Evolutionary conservation across 179 eudicot species (phyloP), one percentile per base, ranked within the genome.

Genomic region (Beta corolliflora): DNA sequence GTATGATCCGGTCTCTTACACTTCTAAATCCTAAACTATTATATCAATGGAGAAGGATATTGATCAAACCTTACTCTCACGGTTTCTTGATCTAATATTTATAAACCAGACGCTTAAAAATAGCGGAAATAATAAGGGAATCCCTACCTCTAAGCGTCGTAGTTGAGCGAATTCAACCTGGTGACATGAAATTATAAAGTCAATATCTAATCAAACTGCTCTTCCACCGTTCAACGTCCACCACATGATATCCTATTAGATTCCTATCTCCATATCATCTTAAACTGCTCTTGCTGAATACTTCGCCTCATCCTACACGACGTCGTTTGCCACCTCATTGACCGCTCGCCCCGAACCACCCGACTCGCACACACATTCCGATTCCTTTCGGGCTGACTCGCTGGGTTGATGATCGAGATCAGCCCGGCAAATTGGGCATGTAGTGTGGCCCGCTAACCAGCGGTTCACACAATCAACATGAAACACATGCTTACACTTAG

Each of bases 351-450:
- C 23, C 9, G 74, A 45, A 13, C 77, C 66, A 0, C 64, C 18
- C n/a, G 85, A 23, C 54, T 79, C 87, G 1, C 81, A 86, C n/a
- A 58, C 76, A 25, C 75, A 71, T 13, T 29, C 41, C 0, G 10
- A 0, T 21, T 14, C 41, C 18, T 3, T 23, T 1, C 1, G 59
- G 3, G 36, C 50, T 23, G 31, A 4, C 5, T n/a, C 55, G 10
- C 13, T 29, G 9, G 59, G 59, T 12, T 9, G 75, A 23, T 19
- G 19, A 71, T 18, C 44, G 19, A 71, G 58, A 3, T 71, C 59
- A 0, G 55, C 75, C 23, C 75, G 75, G 15, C 75, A 71, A 53
- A 71, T 48, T 0, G 75, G 75, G 29, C 75, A 71, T 1, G 75
- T 71, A 21, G 11, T 48, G 18, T 71, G 74, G 4, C 16, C 74